Percentiles rank a stretch among this genome's conserved stretches.
Evolutionary conservation across 2,329 filamentous ascomycete genomes (phyloP).

Genomic region (Hypoxylon sp.): DNA sequence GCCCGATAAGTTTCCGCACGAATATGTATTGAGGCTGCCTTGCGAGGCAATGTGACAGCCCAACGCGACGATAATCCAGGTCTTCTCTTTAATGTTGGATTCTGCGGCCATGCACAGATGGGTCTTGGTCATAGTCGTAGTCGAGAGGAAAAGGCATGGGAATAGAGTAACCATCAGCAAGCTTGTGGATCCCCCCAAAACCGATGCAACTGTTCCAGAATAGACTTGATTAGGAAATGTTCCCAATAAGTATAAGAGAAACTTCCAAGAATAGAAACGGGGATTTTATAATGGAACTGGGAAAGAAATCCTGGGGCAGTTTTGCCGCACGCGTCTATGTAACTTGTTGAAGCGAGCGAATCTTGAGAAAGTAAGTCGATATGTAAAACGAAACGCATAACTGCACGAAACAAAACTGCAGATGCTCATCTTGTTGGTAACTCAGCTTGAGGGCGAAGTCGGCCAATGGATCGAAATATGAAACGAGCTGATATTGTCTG

Average conservation of each 20-base stretch:
- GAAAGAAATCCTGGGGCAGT: constrained; percentile 34
- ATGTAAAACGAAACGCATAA: constrained; percentile 20
- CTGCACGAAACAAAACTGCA: constrained; percentile 26
- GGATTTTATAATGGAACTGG: constrained; percentile 23
- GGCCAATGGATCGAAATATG: constrained; percentile 22
- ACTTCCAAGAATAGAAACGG: constrained; percentile 42
- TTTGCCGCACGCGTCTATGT: constrained; percentile 32
- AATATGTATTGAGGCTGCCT: constrained; percentile 25
- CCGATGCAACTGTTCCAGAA: constrained; percentile 38
- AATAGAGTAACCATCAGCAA: constrained; percentile 19
- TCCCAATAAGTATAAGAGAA: constrained; percentile 19
- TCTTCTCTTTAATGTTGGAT: constrained; percentile 19
- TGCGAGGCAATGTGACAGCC: constrained; percentile 17
- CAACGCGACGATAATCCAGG: neutral
- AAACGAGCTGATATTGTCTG: constrained; percentile 27
- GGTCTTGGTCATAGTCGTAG: neutral
- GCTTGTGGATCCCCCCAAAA: constrained; percentile 28
- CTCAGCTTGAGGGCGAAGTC: constrained; percentile 29
- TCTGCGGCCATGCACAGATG: constrained; percentile 18
- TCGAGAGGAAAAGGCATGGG: constrained; percentile 1
- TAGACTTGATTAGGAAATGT: constrained; percentile 33
- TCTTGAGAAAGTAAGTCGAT: constrained; percentile 12
- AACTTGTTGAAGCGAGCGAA: constrained; percentile 24
- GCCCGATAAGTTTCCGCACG: constrained; percentile 8
- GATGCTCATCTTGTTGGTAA: neutral